phyloP scores from a whole-genome alignment of 192 early-diverging fungal genomes.

The Mortierella antarctica region DNA sequence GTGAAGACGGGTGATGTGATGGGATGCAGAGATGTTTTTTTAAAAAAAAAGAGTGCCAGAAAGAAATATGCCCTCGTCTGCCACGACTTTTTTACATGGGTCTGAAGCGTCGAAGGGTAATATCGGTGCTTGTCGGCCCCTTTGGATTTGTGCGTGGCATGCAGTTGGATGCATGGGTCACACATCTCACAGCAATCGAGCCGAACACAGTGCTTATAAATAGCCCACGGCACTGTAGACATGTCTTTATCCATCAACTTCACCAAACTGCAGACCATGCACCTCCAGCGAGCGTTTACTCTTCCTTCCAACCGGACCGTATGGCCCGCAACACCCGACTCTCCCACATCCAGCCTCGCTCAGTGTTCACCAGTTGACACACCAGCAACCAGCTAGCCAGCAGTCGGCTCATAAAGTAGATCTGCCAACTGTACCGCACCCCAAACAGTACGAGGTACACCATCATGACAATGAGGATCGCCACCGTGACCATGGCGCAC shows the following conservation, averaged over 20 bases:
- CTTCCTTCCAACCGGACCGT: background rate
- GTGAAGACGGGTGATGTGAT: background rate
- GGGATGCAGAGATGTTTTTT: background rate
- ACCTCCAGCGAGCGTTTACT: background rate
- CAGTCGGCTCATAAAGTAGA: constrained; percentile 64
- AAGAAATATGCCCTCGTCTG: background rate
- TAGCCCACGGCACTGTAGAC: no score
- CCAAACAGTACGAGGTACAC: constrained; percentile 66
- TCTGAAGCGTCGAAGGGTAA: no score
- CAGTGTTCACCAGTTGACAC: background rate
- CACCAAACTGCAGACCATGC: background rate
- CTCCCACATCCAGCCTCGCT: background rate
- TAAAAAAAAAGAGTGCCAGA: background rate
- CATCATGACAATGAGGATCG: constrained; percentile 55
- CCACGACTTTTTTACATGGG: background rate
- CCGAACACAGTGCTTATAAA: no score
- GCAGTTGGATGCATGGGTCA: no score
- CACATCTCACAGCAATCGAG: no score
- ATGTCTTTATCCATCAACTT: background rate
- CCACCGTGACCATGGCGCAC: constrained; percentile 46
- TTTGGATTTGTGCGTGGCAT: background rate
- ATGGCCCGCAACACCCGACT: background rate
- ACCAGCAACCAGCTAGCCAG: constrained; percentile 45
- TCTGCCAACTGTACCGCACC: constrained; percentile 67
- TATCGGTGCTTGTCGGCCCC: background rate